Evolutionary conservation across 179 eudicot species (phyloP), one percentile per base, ranked within the genome.

Genomic region (Carnegiea gigantea): DNA sequence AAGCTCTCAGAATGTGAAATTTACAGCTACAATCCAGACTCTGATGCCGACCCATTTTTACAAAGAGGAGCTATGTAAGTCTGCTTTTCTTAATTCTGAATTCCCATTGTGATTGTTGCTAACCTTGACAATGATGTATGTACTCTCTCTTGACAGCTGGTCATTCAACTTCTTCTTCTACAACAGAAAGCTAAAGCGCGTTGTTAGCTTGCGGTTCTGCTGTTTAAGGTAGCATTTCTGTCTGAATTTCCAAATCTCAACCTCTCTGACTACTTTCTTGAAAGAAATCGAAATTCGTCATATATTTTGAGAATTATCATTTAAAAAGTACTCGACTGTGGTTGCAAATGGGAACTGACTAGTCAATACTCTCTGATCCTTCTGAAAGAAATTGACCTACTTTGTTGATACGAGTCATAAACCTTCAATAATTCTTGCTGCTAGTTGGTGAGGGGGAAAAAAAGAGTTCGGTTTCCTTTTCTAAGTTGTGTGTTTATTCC

Each of bases 101-200:
- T 67, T 33, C 51, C 26, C 23, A 59, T 28, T 43, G 60, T 28
- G n/a, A 14, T 30, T n/a, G 48, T 17, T 57, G 74, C 36, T 51
- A 53, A 80, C 62, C 23, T 43, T 75, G 40, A 78, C 44, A n/a
- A 30, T 18, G 57, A n/a, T 57, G 38, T 40, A 23, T 68, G 17
- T 73, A 23, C 40, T 28, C 75, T 44, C 75, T 44, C 70, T 67
- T 83, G 53, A 44, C 97, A 96, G 99, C 87, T 94, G 98, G 99
- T 93, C 97, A 0, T 95, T 91, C 88, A 92, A 90, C 85, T 92
- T 92, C 88, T 95, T 96, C 89, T 95, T 96, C 95, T 96, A 96
- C 84, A 96, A 94, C 79, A 88, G 96, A 80, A 97, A 95, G 82
- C 88, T 93, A 36, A 97, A 93, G 83, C 93, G 98, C 38, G 93